Conservation (phyloP, 2,329 filamentous ascomycete species). For the Arthrinium phaeospermum region DNA sequence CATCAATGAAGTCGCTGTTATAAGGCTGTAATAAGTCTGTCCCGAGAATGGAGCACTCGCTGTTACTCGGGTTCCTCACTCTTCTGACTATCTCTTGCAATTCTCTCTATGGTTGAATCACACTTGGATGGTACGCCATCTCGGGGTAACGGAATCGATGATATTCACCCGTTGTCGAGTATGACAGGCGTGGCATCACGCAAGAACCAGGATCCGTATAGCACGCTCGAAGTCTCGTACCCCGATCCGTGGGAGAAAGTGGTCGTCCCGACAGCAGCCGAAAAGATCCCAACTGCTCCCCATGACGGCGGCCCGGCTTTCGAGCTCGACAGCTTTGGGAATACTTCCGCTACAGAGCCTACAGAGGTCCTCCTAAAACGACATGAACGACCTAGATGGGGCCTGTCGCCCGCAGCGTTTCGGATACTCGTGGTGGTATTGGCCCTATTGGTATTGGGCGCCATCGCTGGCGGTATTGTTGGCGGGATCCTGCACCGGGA, state of each 20-base stretch:
- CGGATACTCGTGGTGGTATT: neutral
- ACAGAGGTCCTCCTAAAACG: neutral
- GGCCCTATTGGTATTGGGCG: neutral
- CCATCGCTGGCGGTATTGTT: neutral
- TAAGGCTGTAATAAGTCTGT: too few species aligned
- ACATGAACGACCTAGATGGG: neutral
- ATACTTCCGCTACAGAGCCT: too few species aligned
- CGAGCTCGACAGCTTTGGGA: neutral
- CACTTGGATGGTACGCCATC: neutral
- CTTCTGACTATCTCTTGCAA: neutral
- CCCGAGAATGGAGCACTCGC: too few species aligned
- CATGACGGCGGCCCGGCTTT: neutral
- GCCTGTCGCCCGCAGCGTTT: neutral
- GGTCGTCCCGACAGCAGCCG: neutral
- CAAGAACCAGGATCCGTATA: neutral
- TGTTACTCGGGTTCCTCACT: too few species aligned
- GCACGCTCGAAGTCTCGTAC: neutral
- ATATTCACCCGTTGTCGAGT: neutral
- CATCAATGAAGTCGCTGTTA: neutral
- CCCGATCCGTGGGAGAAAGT: neutral
- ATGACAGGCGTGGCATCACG: neutral
- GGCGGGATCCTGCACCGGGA: neutral
- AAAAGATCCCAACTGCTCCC: neutral
- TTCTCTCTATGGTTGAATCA: neutral
- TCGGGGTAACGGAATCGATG: too few species aligned